phyloP scores from a whole-genome alignment of 257 asterid species.

The Gentiana macrophylla region DNA sequence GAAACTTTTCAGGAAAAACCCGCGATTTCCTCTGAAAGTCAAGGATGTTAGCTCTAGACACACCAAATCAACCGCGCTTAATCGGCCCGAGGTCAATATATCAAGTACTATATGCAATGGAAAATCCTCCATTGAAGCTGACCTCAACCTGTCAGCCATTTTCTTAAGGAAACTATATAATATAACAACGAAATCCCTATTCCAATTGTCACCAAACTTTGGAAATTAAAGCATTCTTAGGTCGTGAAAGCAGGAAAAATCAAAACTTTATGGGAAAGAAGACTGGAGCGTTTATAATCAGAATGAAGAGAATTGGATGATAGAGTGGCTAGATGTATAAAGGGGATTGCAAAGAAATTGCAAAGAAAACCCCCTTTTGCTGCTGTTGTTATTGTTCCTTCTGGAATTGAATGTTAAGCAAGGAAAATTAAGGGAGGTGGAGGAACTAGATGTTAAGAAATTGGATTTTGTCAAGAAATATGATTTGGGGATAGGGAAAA shows the following conservation, averaged over 20 bases:
- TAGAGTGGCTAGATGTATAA: too few species aligned
- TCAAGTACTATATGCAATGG: conserved; percentile 67
- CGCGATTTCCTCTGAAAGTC: conserved; percentile 37
- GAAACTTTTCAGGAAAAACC: conserved; percentile 42
- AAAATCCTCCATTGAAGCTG: conserved; percentile 48
- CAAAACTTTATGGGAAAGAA: too few species aligned
- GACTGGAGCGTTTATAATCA: too few species aligned
- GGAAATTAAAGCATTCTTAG: conserved; percentile 4
- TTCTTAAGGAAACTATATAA: not conserved
- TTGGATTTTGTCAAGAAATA: too few species aligned
- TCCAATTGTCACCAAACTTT: not conserved
- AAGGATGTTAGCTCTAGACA: conserved; percentile 54
- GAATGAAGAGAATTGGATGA: too few species aligned
- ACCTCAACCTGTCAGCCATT: conserved; percentile 53
- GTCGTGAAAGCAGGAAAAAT: not conserved
- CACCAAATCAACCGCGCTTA: conserved; percentile 54
- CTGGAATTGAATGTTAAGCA: too few species aligned
- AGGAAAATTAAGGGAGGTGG: too few species aligned
- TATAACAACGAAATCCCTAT: conserved; percentile 2
- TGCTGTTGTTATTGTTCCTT: too few species aligned
- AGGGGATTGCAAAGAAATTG: too few species aligned
- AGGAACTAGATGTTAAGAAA: too few species aligned
- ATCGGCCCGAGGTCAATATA: conserved; percentile 51
- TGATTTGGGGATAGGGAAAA: too few species aligned
- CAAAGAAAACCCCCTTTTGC: too few species aligned